phyloP scores from a whole-genome alignment of 352 stramenopile genomes.

The Peronospora farinosa region DNA sequence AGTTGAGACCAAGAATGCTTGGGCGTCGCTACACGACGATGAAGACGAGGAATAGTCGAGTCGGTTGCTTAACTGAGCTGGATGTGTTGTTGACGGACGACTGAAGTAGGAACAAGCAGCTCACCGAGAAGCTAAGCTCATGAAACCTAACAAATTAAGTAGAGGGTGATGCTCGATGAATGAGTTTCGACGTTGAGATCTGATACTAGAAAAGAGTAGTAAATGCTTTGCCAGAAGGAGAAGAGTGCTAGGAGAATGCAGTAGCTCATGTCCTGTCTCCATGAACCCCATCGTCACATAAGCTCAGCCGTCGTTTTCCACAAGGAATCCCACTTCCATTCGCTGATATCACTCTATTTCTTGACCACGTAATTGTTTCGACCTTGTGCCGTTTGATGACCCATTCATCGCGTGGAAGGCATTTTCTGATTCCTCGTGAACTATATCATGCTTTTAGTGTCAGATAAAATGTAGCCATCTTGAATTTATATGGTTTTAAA shows the following conservation, averaged over 20 bases:
- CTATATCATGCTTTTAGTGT: conserved; percentile 82
- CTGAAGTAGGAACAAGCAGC: conserved; percentile 1
- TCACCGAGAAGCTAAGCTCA: neutral
- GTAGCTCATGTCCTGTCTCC: conserved; percentile 10
- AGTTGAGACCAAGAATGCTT: conserved; percentile 70
- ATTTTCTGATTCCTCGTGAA: conserved; percentile 59
- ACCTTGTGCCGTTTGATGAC: conserved; percentile 89
- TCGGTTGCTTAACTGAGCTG: neutral
- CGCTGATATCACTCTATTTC: conserved; percentile 81
- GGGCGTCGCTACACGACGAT: conserved; percentile 58
- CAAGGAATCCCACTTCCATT: conserved; percentile 84
- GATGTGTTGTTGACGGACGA: neutral
- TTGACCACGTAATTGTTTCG: conserved; percentile 87
- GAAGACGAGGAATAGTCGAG: conserved; percentile 46
- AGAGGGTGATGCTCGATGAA: neutral
- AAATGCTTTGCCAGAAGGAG: neutral
- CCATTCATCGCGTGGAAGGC: conserved; percentile 65
- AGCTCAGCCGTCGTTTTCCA: too few relatives aligned
- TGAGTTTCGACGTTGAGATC: conserved; percentile 1
- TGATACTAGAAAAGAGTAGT: neutral
- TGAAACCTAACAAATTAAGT: neutral
- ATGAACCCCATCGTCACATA: neutral
- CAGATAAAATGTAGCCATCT: conserved; percentile 77
- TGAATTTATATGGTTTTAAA: too few relatives aligned
- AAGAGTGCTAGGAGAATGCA: conserved; percentile 10